These are phyloP conservation scores for Ceratocystis papillata DNA, from an alignment of 2,329 filamentous ascomycete species.

Conservation along the genomic window DNA sequence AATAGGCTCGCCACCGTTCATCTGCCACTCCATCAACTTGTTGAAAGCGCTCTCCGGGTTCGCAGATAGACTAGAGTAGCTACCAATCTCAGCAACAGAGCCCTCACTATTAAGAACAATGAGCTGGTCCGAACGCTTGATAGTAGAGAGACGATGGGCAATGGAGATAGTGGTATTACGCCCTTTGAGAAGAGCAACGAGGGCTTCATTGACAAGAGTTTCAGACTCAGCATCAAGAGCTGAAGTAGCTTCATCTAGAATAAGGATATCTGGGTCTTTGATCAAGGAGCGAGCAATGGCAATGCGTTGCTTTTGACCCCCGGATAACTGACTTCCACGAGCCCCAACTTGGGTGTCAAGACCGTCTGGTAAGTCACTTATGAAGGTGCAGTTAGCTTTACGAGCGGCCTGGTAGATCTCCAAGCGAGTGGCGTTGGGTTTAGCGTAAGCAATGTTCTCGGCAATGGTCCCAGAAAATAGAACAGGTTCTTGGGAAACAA, in stretches of 20 bases:
- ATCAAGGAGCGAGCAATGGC: constrained; percentile 90
- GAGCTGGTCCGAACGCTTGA: constrained; percentile 89
- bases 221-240: constrained; percentile 94
- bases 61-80: constrained; percentile 63
- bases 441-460: constrained; percentile 86
- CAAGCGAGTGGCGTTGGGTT: constrained; percentile 60
- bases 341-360: constrained; percentile 90
- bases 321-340: constrained; percentile 83
- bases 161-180: constrained; percentile 97
- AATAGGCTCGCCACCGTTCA: constrained; percentile 63
- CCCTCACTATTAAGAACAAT: constrained; percentile 83
- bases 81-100: constrained; percentile 80
- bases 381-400: constrained; percentile 92
- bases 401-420: constrained; percentile 81
- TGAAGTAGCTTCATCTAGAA: constrained; percentile 92
- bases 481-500: constrained; percentile 92
- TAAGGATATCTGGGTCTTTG: constrained; percentile 92
- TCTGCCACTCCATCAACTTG: constrained; percentile 97
- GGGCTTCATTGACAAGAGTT: constrained; percentile 85
- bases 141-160: constrained; percentile 88
- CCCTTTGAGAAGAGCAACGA: constrained; percentile 67
- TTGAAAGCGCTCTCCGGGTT: constrained; percentile 75
- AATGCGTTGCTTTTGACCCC: constrained; percentile 95
- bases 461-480: constrained; percentile 77
- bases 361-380: constrained; percentile 90